A percentile compares a stretch with the other conserved stretches of the same genome.
phyloP scores from a whole-genome alignment of 225 moss, liverwort and hornwort genomes.

The Lunularia cruciata region DNA sequence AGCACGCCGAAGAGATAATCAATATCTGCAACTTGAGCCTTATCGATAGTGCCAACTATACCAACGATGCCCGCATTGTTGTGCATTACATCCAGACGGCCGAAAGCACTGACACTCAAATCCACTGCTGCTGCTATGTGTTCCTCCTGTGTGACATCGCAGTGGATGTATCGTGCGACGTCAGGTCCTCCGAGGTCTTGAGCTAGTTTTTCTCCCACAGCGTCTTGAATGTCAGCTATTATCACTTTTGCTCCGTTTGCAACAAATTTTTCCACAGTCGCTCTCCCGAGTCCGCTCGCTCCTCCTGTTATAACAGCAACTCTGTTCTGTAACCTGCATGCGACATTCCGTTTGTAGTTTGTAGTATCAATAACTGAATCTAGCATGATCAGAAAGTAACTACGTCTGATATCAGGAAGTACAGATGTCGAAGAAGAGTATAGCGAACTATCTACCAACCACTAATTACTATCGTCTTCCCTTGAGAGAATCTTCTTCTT shows the following conservation, averaged over 20 bases:
- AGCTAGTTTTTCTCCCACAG: slow-evolving; percentile 31
- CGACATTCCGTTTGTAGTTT: too few species aligned
- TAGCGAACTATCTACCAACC: too few species aligned
- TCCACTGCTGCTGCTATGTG: slow-evolving; percentile 42
- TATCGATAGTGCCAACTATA: slow-evolving; percentile 25
- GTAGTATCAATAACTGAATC: too few species aligned
- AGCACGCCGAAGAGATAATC: slow-evolving; percentile 28
- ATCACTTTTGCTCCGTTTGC: slow-evolving; percentile 43
- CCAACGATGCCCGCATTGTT: slow-evolving; percentile 49
- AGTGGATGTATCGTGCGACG: slow-evolving; percentile 38
- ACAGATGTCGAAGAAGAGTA: too few species aligned
- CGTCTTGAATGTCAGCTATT: slow-evolving; percentile 47
- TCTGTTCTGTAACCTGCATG: slow-evolving; percentile 36
- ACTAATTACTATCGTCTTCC: too few species aligned
- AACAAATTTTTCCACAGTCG: slow-evolving; percentile 38
- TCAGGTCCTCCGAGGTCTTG: slow-evolving; percentile 26
- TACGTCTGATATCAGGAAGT: too few species aligned
- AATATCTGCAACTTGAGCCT: slow-evolving; percentile 24
- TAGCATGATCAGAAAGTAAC: too few species aligned
- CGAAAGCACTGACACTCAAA: slow-evolving; percentile 28
- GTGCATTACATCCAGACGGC: slow-evolving; percentile 46
- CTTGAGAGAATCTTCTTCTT: too few species aligned
- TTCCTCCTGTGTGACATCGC: slow-evolving; percentile 43
- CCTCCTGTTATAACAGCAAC: slow-evolving; percentile 41
- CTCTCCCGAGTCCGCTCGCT: slow-evolving; percentile 44